A percentile compares a stretch with the other conserved stretches of the same genome.
phyloP scores from a whole-genome alignment of 148 eudicot genomes.

The Cornus controversa region DNA sequence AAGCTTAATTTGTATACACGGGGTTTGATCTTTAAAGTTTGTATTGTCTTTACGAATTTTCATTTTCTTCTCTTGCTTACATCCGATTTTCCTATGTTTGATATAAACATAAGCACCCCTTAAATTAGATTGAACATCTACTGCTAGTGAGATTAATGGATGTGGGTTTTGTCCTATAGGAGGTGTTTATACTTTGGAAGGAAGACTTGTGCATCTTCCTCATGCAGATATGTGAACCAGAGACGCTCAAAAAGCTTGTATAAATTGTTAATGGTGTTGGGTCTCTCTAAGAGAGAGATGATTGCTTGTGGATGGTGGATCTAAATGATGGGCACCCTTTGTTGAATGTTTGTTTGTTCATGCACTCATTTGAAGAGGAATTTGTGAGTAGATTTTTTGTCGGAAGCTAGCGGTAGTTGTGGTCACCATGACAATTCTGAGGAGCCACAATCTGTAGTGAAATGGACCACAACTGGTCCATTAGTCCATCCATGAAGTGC shows the following conservation, averaged over 20 bases:
- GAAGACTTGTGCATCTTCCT: too few relatives aligned
- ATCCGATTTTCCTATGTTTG: neutral
- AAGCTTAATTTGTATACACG: neutral
- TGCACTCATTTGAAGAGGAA: neutral
- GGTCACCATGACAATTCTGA: neutral
- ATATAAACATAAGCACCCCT: neutral
- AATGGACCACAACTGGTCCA: slow-evolving; percentile 20
- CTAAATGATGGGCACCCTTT: neutral
- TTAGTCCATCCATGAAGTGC: neutral
- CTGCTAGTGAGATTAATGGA: too few relatives aligned
- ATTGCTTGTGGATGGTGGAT: neutral
- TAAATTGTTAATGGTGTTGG: neutral
- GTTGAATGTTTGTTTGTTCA: neutral
- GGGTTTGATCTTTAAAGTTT: neutral
- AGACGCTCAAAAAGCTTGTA: too few relatives aligned
- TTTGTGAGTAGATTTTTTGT: neutral
- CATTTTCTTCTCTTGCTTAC: neutral
- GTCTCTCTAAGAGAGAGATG: neutral
- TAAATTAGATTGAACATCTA: neutral
- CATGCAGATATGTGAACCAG: too few relatives aligned
- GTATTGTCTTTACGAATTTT: neutral
- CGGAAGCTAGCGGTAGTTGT: neutral
- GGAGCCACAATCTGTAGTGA: neutral
- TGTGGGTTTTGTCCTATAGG: too few relatives aligned
- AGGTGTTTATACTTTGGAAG: too few relatives aligned